Evolutionary conservation across 192 early-diverging fungal species (phyloP), one percentile per base, ranked within the genome.

Genomic region (Diversispora epigaea): DNA sequence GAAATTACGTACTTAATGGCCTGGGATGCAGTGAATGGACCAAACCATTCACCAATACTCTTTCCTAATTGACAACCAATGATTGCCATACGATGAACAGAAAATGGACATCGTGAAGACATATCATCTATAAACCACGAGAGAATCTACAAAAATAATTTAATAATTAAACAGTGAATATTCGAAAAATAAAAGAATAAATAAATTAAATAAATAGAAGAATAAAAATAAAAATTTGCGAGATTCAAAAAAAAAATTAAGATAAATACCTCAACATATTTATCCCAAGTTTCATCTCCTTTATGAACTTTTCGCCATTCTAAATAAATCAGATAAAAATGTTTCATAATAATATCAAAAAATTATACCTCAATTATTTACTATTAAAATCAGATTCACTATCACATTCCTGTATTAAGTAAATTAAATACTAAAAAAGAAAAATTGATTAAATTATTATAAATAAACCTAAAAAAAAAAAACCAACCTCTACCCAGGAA

Each of bases 21-120:
- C 73, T 93, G 91, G 19, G 91, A 91, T 11, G 93, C 93, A 14
- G 91, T 96, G 40, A 87, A 89, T 2, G 97, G 97, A 0, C 96
- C 97, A 87, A 98, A 99, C 96, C 97, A 99, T 81, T 97, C 89
- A 32, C 97, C 97, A 78, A 99, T 93, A 44, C 91, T 87, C 76
- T 96, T 96, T 46, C 91, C 95, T 57, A 89, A 86, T 78, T 93
- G 90, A 64, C 86, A 86, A 12, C 96, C 97, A 6, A 91, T 80
- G 21, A 91, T 80, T 6, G 95, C 94, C 76, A 99, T 94, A 41
- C 89, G 84, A 62, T 99, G 97, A 17, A 99, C 93, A n/a, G 96
- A 96, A 71, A 96, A 96, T 0, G 91, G 86, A 32, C 90, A 92
- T 56, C 81, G 76, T 43, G 81, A 75, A 14, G 84, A 84, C 72